phyloP scores from a whole-genome alignment of 2,329 filamentous ascomycete genomes.

The Gnomoniopsis smithogilvyi region DNA sequence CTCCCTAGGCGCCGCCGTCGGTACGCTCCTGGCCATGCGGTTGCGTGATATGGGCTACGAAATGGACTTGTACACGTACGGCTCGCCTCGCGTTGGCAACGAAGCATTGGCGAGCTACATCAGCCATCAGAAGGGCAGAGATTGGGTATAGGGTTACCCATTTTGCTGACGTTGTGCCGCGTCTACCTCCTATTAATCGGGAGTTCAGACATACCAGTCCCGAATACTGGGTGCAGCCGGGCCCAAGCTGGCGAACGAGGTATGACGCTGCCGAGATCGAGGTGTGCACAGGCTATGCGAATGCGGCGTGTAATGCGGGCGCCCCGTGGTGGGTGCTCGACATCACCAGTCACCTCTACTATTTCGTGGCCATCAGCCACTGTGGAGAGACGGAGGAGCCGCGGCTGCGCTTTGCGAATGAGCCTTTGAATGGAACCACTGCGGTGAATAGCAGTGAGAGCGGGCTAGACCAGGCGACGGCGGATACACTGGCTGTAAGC shows the following conservation, averaged over 20 bases:
- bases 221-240: constrained; percentile 60
- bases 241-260: neutral
- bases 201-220: constrained; percentile 64
- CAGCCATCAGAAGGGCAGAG: constrained; percentile 40
- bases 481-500: neutral
- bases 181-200: constrained; percentile 58
- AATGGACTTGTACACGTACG: constrained; percentile 62
- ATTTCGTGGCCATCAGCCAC: constrained; percentile 5
- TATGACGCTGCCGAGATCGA: constrained; percentile 6
- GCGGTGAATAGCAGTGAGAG: neutral
- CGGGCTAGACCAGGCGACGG: neutral
- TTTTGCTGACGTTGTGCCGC: constrained; percentile 62
- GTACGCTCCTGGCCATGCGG: constrained; percentile 55
- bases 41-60: constrained; percentile 46
- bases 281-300: constrained; percentile 4
- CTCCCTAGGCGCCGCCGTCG: constrained; percentile 65
- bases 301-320: constrained; percentile 1
- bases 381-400: neutral
- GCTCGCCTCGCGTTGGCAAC: constrained; percentile 66
- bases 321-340: constrained; percentile 10
- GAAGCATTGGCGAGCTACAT: constrained; percentile 52
- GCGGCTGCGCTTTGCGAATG: neutral
- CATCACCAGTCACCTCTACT: constrained; percentile 4
- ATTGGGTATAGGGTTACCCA: constrained; percentile 63
- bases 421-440: constrained; percentile 5